Evolutionary conservation across 2,329 filamentous ascomycete genomes (phyloP).

Genomic region (Balansia obtecta): DNA sequence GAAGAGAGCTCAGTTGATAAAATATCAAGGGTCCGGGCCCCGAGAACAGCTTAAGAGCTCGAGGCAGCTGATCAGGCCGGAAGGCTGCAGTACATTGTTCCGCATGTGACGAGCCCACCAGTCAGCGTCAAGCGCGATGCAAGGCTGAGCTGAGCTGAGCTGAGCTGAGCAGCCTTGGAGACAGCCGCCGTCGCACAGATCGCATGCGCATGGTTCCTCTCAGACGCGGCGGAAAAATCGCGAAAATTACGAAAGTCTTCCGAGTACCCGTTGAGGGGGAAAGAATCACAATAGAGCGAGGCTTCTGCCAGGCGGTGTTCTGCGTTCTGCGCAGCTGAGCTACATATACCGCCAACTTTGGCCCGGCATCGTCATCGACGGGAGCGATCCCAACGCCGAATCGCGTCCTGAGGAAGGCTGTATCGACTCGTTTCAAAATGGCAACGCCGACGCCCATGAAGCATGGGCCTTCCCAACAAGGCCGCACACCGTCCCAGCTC

Average conservation of each 20-base stretch:
- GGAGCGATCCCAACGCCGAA: background rate
- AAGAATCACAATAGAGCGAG: background rate
- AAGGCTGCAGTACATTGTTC: background rate
- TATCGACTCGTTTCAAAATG: constrained; percentile 19
- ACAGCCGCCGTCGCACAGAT: background rate
- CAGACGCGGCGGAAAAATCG: too few species aligned
- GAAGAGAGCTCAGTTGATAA: background rate
- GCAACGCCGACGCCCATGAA: constrained; percentile 39
- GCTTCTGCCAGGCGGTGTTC: too few species aligned
- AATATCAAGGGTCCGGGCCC: background rate
- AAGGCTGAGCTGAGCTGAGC: background rate
- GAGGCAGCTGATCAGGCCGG: background rate
- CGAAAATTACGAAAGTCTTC: too few species aligned
- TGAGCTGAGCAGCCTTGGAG: background rate
- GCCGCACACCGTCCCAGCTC: constrained; percentile 36
- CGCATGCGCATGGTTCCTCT: background rate
- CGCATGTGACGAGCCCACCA: background rate
- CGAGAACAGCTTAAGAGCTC: background rate
- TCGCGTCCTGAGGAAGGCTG: too few species aligned
- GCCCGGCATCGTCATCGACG: constrained; percentile 2
- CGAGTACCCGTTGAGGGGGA: background rate
- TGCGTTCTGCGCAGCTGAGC: too few species aligned
- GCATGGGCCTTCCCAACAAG: constrained; percentile 29
- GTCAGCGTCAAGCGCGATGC: background rate
- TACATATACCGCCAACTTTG: too few species aligned